Evolutionary conservation across 1,284 basidiomycete genomes (phyloP), one percentile per base, ranked within the genome.

Genomic region (Leccinum cinnamomeum): DNA sequence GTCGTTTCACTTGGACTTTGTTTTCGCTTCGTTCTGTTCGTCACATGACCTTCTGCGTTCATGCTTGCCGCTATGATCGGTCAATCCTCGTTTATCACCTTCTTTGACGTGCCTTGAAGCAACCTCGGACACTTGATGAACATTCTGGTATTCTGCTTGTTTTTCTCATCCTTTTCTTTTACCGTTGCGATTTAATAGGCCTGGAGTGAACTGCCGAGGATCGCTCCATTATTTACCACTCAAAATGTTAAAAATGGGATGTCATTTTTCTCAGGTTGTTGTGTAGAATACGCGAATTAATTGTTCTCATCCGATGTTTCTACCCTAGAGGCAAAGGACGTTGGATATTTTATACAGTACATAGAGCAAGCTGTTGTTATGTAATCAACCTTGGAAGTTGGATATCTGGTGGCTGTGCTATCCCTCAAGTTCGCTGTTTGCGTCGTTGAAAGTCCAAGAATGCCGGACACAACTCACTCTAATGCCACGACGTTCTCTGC

Each of bases 401-500:
- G 44, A 6, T 11, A 28, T 10, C 16, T 16, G 8, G 53, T 54
- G 53, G 53, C 33, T 54, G 53, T 54, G 33, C 53, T 12, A 16
- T 2, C 8, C 23, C 25, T 51, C 50, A 25, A 28, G 50, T 51
- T 51, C 5, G 18, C 10, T 11, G 41, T 16, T 23, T 28, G 23
- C 50, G 16, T 53, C n/a, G 30, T 10, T 5, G 28, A 41, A 28
- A 59, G 25, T 23, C 5, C 57, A 62, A 56, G 58, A 8, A 71
- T 72, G 69, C 39, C 60, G 2, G 30, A 69, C 62, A 56, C 68
- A 44, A 66, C 59, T 30, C 58, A 62, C 48, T 28, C 62, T 41
- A 30, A 61, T 66, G 53, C 20, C 37, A 62, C 65, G 53, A 70
- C 69, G 50, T 94, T 95, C 80, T 94, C 91, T 16, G 91, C 94